Percentiles rank a stretch among this genome's conserved stretches.
phyloP scores from a whole-genome alignment of 75 land plant genomes.

The Adiantum capillusveneris region DNA sequence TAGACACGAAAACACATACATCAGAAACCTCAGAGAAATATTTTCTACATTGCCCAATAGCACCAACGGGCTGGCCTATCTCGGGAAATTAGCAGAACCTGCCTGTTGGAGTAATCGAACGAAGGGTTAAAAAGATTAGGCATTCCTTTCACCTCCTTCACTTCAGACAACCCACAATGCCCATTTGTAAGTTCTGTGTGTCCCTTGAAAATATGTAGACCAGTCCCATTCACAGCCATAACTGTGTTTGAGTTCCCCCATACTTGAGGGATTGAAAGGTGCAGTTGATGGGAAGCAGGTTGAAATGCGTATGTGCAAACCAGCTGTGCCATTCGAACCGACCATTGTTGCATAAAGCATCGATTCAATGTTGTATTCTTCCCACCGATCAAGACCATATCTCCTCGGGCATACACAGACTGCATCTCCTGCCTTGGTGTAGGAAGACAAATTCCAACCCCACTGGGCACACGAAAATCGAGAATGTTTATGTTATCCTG shows the following conservation, averaged over 20 bases:
- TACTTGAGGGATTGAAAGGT: constrained; percentile 62
- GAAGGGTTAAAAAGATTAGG: constrained; percentile 65
- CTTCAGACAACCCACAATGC: constrained; percentile 1
- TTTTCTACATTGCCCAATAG: constrained; percentile 29
- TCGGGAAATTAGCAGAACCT: constrained; percentile 69
- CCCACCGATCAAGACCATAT: constrained; percentile 57
- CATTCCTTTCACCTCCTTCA: constrained; percentile 55
- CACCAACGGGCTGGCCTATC: constrained; percentile 80
- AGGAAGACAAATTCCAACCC: constrained; percentile 62
- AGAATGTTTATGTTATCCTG: constrained; percentile 69
- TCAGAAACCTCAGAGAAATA: too few species aligned
- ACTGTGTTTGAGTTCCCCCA: constrained; percentile 70
- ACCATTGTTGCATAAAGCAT: constrained; percentile 68
- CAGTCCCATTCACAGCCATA: constrained; percentile 69
- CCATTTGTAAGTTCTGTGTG: constrained; percentile 7
- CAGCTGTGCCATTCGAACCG: constrained; percentile 66
- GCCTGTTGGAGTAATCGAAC: constrained; percentile 66
- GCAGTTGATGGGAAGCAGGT: constrained; percentile 31
- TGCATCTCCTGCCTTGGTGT: constrained; percentile 45
- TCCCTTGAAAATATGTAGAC: constrained; percentile 57
- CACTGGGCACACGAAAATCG: constrained; percentile 82
- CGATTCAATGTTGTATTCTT: constrained; percentile 7
- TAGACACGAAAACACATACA: too few species aligned
- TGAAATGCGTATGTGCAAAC: constrained; percentile 36
- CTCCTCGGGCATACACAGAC: constrained; percentile 83